phyloP scores from a whole-genome alignment of 1,284 basidiomycete species.

The Boletus albobrunnescens region DNA sequence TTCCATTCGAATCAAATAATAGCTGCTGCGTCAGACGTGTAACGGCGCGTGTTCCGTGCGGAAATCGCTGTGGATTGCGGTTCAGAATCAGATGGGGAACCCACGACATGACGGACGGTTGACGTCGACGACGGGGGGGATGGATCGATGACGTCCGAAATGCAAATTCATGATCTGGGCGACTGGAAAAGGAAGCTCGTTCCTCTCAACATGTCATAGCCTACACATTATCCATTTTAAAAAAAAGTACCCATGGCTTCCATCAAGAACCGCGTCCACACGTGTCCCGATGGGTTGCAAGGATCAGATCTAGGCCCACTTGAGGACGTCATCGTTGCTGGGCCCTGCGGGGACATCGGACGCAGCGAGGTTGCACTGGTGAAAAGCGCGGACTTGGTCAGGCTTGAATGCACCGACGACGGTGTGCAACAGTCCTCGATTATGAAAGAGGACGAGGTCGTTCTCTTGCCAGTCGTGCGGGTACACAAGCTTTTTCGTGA shows the following conservation, averaged over 20 bases:
- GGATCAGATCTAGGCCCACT: constrained; percentile 7
- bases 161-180: constrained; percentile 16
- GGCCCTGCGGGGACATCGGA: constrained; percentile 52
- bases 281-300: constrained; percentile 5
- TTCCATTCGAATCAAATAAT: constrained; percentile 20
- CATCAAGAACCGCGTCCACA: constrained; percentile 10
- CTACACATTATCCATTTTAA: constrained; percentile 11
- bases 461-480: constrained; percentile 49
- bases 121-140: neutral
- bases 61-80: constrained; percentile 8
- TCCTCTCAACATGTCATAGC: constrained; percentile 7
- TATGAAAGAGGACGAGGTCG: constrained; percentile 8
- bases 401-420: constrained; percentile 65
- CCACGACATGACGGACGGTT: neutral
- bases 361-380: constrained; percentile 67
- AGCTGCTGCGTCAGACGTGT: neutral
- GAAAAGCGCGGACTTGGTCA: constrained; percentile 62
- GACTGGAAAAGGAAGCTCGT: constrained; percentile 5
- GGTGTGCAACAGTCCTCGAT: constrained; percentile 9
- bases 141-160: neutral
- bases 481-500: constrained; percentile 43
- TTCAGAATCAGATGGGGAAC: neutral
- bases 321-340: constrained; percentile 6
- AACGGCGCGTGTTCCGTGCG: constrained; percentile 8
- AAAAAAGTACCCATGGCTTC: constrained; percentile 1